Evolutionary conservation across 2,329 filamentous ascomycete species (phyloP).

Genomic region (Exophiala oligosperma): DNA sequence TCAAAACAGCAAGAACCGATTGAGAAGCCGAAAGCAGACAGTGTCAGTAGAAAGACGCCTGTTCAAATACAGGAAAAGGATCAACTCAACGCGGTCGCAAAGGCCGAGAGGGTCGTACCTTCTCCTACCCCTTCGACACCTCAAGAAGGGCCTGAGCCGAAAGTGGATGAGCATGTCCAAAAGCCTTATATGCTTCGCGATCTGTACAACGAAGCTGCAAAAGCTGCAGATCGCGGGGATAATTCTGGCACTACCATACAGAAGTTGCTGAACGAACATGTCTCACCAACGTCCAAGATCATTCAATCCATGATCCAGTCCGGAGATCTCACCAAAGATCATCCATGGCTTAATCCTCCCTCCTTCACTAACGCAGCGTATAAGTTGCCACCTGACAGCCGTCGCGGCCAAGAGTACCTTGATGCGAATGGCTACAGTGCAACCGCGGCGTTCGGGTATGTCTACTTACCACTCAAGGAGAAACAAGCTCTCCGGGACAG

Average conservation of each 20-base stretch:
- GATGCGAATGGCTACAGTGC: conserved; percentile 29
- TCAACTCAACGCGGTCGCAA: neutral
- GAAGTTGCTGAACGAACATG: conserved; percentile 23
- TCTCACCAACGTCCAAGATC: conserved; percentile 26
- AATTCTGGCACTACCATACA: conserved; percentile 16
- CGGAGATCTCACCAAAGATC: conserved; percentile 38
- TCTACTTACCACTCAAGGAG: conserved; percentile 44
- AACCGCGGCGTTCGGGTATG: conserved; percentile 40
- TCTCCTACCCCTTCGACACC: conserved; percentile 8
- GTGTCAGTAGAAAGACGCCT: neutral
- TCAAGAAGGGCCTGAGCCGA: conserved; percentile 9
- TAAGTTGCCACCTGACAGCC: conserved; percentile 26
- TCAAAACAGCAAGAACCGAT: neutral
- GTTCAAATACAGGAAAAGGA: neutral
- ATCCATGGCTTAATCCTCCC: conserved; percentile 41
- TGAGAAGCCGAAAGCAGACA: conserved; percentile 6
- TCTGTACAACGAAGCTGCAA: conserved; percentile 24
- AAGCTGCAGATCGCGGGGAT: conserved; percentile 7
- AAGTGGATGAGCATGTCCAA: conserved; percentile 5
- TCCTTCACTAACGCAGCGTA: conserved; percentile 30
- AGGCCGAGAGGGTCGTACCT: conserved; percentile 2
- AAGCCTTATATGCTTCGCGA: conserved; percentile 25
- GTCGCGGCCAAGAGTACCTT: conserved; percentile 29
- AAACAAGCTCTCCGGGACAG: conserved; percentile 43
- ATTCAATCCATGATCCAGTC: conserved; percentile 24